These are phyloP conservation scores for Malassezia pachydermatis DNA, from an alignment of 1,284 basidiomycete genomes.

Conservation along the genomic window DNA sequence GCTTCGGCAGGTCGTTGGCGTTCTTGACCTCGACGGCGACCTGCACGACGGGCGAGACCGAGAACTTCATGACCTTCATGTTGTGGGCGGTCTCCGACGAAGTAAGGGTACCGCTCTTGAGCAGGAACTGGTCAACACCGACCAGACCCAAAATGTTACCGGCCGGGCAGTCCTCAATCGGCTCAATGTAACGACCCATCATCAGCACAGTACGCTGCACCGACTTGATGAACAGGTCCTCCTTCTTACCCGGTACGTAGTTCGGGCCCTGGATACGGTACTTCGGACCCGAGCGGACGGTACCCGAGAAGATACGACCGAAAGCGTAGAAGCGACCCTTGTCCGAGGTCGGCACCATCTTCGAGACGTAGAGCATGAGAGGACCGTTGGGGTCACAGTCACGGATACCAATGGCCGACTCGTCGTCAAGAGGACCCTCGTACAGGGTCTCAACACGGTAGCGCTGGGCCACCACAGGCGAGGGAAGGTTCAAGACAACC, in stretches of 20 bases:
- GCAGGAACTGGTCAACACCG: conserved; percentile 99
- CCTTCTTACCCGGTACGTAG: conserved; percentile 97
- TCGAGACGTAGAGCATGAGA: conserved; percentile 96
- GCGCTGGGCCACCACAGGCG: conserved; percentile 87
- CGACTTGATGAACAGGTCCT: conserved; percentile 94
- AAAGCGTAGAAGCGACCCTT: conserved; percentile 99
- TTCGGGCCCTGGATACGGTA: conserved; percentile 99
- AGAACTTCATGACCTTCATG: conserved; percentile 94
- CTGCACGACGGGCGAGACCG: conserved; percentile 95
- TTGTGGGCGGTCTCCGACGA: conserved; percentile 98
- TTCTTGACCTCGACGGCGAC: conserved; percentile 99
- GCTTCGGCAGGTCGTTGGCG: conserved; percentile 94
- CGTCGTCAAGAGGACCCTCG: conserved; percentile 99
- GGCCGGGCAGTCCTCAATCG: conserved; percentile 96
- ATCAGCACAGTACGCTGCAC: conserved; percentile 98
- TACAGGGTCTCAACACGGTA: conserved; percentile 99
- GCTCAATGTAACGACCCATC: conserved; percentile 99
- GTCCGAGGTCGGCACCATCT: conserved; percentile 99
- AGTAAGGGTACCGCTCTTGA: conserved; percentile 93
- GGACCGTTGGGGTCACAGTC: conserved; percentile 96
- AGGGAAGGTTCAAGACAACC: conserved; percentile 93
- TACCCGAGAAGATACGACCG: conserved; percentile 99
- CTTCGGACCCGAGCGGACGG: conserved; percentile 91
- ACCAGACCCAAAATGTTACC: conserved; percentile 99
- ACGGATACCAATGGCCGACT: conserved; percentile 95